Conservation (phyloP, 192 early-diverging fungal genomes). For the Linnemannia hyalina region DNA sequence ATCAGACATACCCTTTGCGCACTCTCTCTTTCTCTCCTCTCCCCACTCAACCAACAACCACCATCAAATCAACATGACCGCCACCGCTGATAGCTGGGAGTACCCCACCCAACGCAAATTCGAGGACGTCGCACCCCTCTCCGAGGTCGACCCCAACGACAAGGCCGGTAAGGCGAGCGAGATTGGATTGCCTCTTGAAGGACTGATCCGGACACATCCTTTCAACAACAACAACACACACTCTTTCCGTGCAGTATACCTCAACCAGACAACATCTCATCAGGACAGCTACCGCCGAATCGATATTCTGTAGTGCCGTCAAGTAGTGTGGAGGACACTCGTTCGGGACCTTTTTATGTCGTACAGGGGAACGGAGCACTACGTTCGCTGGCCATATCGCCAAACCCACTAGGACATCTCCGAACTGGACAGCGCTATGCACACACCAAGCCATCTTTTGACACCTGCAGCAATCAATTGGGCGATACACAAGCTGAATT, state of each 20-base stretch:
- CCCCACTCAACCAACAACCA: slow-evolving; percentile 23
- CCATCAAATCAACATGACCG: slow-evolving; percentile 24
- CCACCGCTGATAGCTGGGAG: slow-evolving; percentile 56
- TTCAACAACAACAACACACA: background rate
- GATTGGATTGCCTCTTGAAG: background rate
- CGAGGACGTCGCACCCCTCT: slow-evolving; percentile 50
- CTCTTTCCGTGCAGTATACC: background rate
- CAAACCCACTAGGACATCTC: background rate
- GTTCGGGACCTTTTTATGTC: background rate
- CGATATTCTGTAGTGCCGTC: background rate
- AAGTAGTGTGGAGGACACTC: background rate
- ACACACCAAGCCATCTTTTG: background rate
- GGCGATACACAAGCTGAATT: background rate
- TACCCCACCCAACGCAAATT: slow-evolving; percentile 57
- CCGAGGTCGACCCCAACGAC: slow-evolving; percentile 54
- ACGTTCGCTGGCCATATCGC: background rate
- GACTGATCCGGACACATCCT: background rate
- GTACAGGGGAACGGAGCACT: background rate
- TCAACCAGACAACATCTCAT: background rate
- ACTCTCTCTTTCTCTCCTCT: slow-evolving; percentile 6
- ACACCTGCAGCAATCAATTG: background rate
- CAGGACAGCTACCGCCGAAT: background rate
- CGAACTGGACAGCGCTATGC: background rate
- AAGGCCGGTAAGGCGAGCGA: slow-evolving; percentile 50
- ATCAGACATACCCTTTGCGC: background rate